Evolutionary conservation across 495 filamentous ascomycete species (phyloP), one percentile per base, ranked within the genome.

Genomic region (Durotheca rogersii): DNA sequence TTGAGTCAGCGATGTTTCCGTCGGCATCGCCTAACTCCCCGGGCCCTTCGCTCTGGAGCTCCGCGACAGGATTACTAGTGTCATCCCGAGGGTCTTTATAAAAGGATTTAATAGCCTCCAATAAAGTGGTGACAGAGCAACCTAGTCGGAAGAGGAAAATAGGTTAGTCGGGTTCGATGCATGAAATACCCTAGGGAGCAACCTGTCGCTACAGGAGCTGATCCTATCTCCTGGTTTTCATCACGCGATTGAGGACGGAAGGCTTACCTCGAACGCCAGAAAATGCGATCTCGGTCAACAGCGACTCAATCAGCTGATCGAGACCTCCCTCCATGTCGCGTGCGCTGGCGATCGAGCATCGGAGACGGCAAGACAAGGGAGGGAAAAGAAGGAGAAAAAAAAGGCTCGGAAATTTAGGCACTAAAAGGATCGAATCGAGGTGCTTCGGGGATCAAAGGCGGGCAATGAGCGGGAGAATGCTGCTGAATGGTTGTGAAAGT

Each of bases 231-330:
- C 23, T 9, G 23, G 23, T 4, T 27, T 4, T 9, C 9, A 4
- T 20, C 12, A 7, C n/a, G n/a, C 35, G 31, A 14, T 18, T 18
- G 6, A 41, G 35, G 23, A 31, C 33, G 55, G 55, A 51, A 33
- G 49, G 79, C 86, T 70, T 67, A 91, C 88, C 88, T 72, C 79
- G 74, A 49, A 79, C 77, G 21, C 88, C 87, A 41, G 69, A 71
- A 58, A 73, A 74, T 5, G 87, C 86, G 62, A 92, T 84, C 72
- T 87, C 85, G 14, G 78, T 76, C 35, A 92, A 68, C 37, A 91
- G 68, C 61, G 80, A 82, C 54, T 85, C 78, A 37, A 90, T 81
- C 66, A 93, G 68, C 47, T 81, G 81, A 66, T 89, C 85, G 43
- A 88, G 69, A 50, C 80, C 79, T 40, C 67, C 73, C 43, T 73